These are phyloP conservation scores for Ceriops tagal DNA, from an alignment of 345 rosid genomes.

Conservation along the genomic window DNA sequence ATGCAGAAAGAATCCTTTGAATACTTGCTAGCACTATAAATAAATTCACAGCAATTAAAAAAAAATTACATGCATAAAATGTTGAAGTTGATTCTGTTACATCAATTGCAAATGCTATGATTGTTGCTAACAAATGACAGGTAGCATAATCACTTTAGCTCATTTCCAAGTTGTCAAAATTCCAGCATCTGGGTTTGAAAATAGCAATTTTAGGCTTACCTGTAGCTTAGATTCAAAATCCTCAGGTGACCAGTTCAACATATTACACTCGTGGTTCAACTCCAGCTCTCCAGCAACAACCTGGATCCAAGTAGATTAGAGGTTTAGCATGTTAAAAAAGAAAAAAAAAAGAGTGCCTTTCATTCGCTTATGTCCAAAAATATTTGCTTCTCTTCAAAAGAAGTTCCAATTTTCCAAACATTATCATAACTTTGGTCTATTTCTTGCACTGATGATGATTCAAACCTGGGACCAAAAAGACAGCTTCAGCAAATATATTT, in stretches of 20 bases:
- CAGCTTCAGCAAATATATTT: too few relatives aligned
- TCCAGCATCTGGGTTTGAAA: not conserved
- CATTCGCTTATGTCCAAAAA: too few relatives aligned
- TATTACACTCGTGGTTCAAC: conserved; percentile 76
- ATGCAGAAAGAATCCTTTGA: too few relatives aligned
- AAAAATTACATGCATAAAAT: not conserved
- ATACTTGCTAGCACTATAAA: too few relatives aligned
- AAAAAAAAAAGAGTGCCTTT: not conserved
- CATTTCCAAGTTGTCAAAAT: not conserved
- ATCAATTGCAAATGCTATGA: not conserved
- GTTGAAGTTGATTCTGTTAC: not conserved
- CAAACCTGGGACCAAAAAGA: too few relatives aligned
- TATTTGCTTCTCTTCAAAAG: too few relatives aligned
- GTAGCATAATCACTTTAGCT: not conserved
- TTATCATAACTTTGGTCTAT: too few relatives aligned
- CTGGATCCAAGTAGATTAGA: conserved; percentile 36
- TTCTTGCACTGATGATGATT: too few relatives aligned
- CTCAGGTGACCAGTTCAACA: conserved; percentile 94
- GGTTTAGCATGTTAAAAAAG: conserved; percentile 4
- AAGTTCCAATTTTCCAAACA: too few relatives aligned
- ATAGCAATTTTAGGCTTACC: conserved; percentile 31
- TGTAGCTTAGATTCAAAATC: conserved; percentile 95
- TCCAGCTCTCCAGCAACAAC: conserved; percentile 99
- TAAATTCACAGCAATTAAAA: too few relatives aligned
- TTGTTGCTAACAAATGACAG: conserved; percentile 3